Evolutionary conservation across 2,329 filamentous ascomycete species (phyloP), one percentile per base, ranked within the genome.

Genomic region (Fusarium pilosicola): DNA sequence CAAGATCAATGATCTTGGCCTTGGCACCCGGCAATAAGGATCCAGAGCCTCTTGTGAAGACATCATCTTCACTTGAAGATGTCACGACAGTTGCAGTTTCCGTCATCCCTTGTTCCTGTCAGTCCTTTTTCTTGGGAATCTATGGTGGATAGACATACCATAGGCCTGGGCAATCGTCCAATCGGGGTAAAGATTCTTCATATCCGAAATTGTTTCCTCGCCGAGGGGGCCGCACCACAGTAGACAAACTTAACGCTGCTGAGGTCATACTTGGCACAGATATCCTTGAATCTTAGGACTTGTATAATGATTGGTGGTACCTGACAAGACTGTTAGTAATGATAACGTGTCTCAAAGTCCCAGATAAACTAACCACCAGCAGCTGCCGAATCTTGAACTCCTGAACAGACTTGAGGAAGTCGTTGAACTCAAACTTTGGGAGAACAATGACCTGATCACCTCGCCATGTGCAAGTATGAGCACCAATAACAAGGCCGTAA

Each of bases 381-480:
- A 76, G 22, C 5, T 76, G 71, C 4, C 68, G 42, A 18, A 76
- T 76, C n/a, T 38, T 71, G 15, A 68, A 69, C 0, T 58, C 34
- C 1, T 68, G 44, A 1, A 74, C 45, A 15, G 68, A 74, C 4
- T 58, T 51, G 1, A 96, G 84, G 64, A 90, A 91, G 2, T 85
- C 82, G 13, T 86, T 84, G 44, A 96, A 86, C 45, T 96, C 93
- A 76, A 95, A 96, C 74, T 93, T 94, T n/a, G 88, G 91, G 22
- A 96, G 85, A 4, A 96, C 87, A 56, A 96, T 87, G 8, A 93
- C 85, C 61, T 91, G 89, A 71, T 96, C 94, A 14, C 94, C 94
- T 34, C 92, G 88, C 78, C 90, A 96, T 2, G 89, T 85, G 30
- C 87, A 87, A 0, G 86, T 81, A 79, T 94, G 92, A 41, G 89